These are phyloP conservation scores for Diaporthe sp. DNA, from an alignment of 2,329 filamentous ascomycete species.

Conservation along the genomic window DNA sequence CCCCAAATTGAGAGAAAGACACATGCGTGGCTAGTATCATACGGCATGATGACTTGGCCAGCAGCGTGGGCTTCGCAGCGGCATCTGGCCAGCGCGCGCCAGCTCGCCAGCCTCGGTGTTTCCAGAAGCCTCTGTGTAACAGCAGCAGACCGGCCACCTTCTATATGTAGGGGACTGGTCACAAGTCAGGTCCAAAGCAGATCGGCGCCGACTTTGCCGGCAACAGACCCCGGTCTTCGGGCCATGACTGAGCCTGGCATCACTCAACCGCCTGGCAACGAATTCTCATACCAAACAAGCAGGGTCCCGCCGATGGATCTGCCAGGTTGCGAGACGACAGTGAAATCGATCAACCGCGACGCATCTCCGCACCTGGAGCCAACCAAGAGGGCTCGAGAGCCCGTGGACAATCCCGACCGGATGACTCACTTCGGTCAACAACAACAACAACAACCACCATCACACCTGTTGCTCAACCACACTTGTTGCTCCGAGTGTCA, in stretches of 20 bases:
- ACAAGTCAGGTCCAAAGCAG: conserved; percentile 30
- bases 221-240: conserved; percentile 21
- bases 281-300: conserved; percentile 23
- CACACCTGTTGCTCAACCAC: not conserved
- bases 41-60: conserved; percentile 28
- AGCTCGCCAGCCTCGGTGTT: conserved; percentile 14
- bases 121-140: conserved; percentile 24
- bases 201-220: conserved; percentile 27
- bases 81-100: not conserved
- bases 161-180: conserved; percentile 10
- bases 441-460: conserved; percentile 12
- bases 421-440: conserved; percentile 19
- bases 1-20: not conserved
- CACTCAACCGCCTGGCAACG: conserved; percentile 18
- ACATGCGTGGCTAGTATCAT: conserved; percentile 1
- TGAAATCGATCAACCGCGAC: conserved; percentile 11
- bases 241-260: conserved; percentile 5
- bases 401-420: not conserved
- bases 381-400: not conserved
- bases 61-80: conserved; percentile 12
- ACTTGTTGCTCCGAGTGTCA: conserved; percentile 9
- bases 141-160: conserved; percentile 22
- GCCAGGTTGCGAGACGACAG: conserved; percentile 10
- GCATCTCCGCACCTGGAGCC: not conserved
- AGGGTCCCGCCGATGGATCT: conserved; percentile 6